Base-by-base conservation (phyloP, 495 filamentous ascomycete genomes). In the Lasiosphaeria hispida region DNA sequence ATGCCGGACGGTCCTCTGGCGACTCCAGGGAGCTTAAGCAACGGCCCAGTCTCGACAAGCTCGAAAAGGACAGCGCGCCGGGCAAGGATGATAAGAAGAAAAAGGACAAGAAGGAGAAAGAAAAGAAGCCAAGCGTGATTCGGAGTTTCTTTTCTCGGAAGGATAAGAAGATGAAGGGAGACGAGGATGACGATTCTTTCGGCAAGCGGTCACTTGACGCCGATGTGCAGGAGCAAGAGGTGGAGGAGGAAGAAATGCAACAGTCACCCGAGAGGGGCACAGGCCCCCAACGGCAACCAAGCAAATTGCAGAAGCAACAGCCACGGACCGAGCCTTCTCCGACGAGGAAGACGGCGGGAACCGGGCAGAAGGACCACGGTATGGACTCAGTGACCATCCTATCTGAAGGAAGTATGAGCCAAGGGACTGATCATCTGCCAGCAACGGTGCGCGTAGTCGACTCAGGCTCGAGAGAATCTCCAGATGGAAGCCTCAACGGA, bases 71-170 rank as follows among this genome's bases (percentile, higher is more conserved):
- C 52, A 60, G 58, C 64, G 48, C 66, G 17, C 47, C 68, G 15
- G 68, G 70, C 58, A 83, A 80, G 62, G 74, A 76, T 39, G 78
- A 81, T 44, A 80, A 79, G 70, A 80, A 77, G 54, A 79, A 72
- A 62, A 75, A 95, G 55, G 87, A 91, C 49, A 91, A 89, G 72
- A 95, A 91, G 68, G 87, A 88, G 44, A 93, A 93, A 65, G 89
- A 96, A 56, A 96, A 96, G 77, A 96, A 94, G 68, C 80, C 85
- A 11, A 89, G 92, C 48, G 96, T 93, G 74, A 85, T 99, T 48
- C 91, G 91, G 64, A 92, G 91, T 40, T 80, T 97, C 63, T 99
- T 99, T 80, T 97, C 96, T 65, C 80, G 91, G 54, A 96, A 95
- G 65, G 90, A 96, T 61, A 96, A 92, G 78, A 97, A 90, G 69